Evolutionary conservation across 805 yeast species (phyloP).

Genomic region (Ogataea ganodermae): DNA sequence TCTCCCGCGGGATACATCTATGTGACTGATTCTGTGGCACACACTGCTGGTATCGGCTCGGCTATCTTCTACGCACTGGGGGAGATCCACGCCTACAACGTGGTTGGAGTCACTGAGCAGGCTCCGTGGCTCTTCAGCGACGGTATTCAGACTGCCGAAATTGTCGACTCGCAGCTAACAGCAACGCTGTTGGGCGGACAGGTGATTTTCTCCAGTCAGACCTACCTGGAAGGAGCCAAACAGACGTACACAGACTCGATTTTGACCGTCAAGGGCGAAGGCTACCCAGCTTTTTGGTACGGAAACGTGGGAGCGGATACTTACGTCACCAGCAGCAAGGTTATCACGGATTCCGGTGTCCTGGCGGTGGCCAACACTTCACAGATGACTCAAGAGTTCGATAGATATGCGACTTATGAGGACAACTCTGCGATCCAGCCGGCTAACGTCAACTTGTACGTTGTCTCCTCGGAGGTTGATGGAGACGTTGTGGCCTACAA

Average conservation of each 20-base stretch:
- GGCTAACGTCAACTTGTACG: slow-evolving; percentile 4
- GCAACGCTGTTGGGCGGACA: slow-evolving; percentile 6
- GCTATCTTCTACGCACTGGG: slow-evolving; percentile 12
- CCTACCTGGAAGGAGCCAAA: slow-evolving; percentile 3
- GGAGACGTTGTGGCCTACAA: slow-evolving; percentile 10
- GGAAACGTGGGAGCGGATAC: slow-evolving; percentile 9
- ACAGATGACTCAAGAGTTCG: slow-evolving; percentile 8
- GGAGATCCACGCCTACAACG: slow-evolving; percentile 5
- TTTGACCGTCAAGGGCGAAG: slow-evolving; percentile 7
- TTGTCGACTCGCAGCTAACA: slow-evolving; percentile 4
- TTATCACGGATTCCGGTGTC: slow-evolving; percentile 4
- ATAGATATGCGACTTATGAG: slow-evolving; percentile 5
- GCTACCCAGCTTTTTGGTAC: slow-evolving; percentile 8
- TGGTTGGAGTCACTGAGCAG: slow-evolving; percentile 5
- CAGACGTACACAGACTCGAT: slow-evolving; percentile 6
- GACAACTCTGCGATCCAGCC: slow-evolving; percentile 3
- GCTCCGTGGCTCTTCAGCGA: slow-evolving; percentile 10
- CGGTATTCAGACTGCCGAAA: slow-evolving; percentile 1
- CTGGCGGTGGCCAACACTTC: slow-evolving; percentile 10
- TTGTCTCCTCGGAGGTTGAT: slow-evolving; percentile 3
- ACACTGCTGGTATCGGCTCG: slow-evolving; percentile 10
- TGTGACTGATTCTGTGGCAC: slow-evolving; percentile 6
- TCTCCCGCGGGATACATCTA: slow-evolving; percentile 9
- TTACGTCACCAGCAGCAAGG: slow-evolving; percentile 3
- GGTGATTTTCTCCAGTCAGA: slow-evolving; percentile 5